Percentiles rank a stretch among this genome's conserved stretches.
Evolutionary conservation across 371 early-diverging fungal genomes (phyloP).

Genomic region (Mucor saturninus): DNA sequence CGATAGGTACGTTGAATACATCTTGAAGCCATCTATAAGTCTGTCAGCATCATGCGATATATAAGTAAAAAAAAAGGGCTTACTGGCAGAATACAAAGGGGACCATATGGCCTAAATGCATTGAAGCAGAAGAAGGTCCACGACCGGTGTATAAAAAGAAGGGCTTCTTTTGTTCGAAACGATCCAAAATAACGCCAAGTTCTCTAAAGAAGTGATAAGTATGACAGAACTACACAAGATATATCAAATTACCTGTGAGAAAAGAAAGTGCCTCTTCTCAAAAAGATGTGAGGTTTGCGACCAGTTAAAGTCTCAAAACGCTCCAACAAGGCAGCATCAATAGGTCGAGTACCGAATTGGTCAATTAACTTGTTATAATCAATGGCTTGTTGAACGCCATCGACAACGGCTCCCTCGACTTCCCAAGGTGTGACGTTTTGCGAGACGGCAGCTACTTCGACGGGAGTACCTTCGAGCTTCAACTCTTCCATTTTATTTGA

Average conservation of each 20-base stretch:
- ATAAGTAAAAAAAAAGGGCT: slow-evolving; percentile 2
- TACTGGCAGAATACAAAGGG: slow-evolving; percentile 99
- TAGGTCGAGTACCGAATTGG: slow-evolving; percentile 93
- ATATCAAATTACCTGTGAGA: slow-evolving; percentile 83
- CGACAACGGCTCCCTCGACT: slow-evolving; percentile 91
- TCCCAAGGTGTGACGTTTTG: slow-evolving; percentile 97
- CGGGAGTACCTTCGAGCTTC: slow-evolving; percentile 16
- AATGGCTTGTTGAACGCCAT: slow-evolving; percentile 88
- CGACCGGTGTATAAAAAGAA: slow-evolving; percentile 99
- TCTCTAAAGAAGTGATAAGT: slow-evolving; percentile 67
- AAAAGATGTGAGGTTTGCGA: slow-evolving; percentile 81
- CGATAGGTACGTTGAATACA: slow-evolving; percentile 95
- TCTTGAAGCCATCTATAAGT: slow-evolving; percentile 91
- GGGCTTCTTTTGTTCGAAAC: slow-evolving; percentile 92
- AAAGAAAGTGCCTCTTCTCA: slow-evolving; percentile 96
- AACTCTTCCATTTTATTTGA: slow-evolving; percentile 12
- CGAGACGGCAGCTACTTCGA: slow-evolving; percentile 18
- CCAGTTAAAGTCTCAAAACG: slow-evolving; percentile 91
- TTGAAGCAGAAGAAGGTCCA: slow-evolving; percentile 95
- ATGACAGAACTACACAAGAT: not conserved
- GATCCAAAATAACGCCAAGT: slow-evolving; percentile 86
- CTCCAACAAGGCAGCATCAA: slow-evolving; percentile 78
- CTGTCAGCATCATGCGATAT: not conserved
- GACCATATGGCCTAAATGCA: slow-evolving; percentile 99
- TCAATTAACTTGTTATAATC: slow-evolving; percentile 96